Evolutionary conservation across 257 asterid species (phyloP).

Genomic region (Linaria vulgaris): DNA sequence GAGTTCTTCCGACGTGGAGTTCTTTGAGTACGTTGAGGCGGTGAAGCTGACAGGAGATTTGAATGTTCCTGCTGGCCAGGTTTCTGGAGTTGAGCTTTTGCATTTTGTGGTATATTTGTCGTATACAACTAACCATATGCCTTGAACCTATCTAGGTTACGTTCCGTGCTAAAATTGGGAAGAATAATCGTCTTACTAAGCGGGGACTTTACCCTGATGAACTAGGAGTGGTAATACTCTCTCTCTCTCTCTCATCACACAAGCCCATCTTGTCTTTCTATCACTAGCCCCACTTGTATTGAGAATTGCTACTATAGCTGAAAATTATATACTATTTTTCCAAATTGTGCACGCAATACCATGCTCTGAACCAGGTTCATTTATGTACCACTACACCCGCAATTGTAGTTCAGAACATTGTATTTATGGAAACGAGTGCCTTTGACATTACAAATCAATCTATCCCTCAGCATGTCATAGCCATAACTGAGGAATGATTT

Average conservation of each 20-base stretch:
- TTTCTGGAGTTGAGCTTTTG: conserved; percentile 24
- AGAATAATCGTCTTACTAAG: conserved; percentile 60
- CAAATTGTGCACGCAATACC: too few relatives aligned
- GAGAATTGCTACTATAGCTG: too few relatives aligned
- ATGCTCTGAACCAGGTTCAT: too few relatives aligned
- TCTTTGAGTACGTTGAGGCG: conserved; percentile 97
- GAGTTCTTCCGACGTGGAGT: conserved; percentile 70
- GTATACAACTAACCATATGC: conserved; percentile 14
- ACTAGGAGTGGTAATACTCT: conserved; percentile 75
- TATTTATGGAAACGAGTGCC: not conserved
- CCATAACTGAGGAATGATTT: not conserved
- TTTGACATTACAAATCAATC: not conserved
- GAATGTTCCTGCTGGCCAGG: conserved; percentile 98
- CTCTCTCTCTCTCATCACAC: not conserved
- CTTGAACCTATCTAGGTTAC: conserved; percentile 55
- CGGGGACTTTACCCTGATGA: conserved; percentile 82
- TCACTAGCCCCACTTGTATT: too few relatives aligned
- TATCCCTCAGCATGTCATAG: not conserved
- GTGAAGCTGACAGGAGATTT: conserved; percentile 95
- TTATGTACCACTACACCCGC: too few relatives aligned
- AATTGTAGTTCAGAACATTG: too few relatives aligned
- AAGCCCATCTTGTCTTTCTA: too few relatives aligned
- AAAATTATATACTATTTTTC: too few relatives aligned
- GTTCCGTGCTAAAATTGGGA: conserved; percentile 86
- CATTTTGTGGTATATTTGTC: conserved; percentile 12